Evolutionary conservation across 805 yeast species (phyloP).

Genomic region (Yamadazyma akitaensis): DNA sequence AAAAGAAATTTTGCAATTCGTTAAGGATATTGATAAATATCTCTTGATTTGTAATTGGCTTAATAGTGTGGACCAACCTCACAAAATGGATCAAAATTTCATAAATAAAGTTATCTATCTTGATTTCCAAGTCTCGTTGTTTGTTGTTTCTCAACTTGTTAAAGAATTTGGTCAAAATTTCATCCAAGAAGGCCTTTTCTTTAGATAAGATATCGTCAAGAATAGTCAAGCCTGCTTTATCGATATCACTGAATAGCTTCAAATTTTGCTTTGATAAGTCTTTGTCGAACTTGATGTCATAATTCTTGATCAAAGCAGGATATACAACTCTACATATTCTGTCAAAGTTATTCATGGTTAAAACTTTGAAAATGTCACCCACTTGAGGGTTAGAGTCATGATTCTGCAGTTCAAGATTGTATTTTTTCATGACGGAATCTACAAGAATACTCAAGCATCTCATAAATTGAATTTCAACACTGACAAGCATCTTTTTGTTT

Average conservation of each 20-base stretch:
- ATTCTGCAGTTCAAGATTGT: constrained; percentile 23
- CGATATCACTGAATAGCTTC: constrained; percentile 40
- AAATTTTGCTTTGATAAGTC: constrained; percentile 35
- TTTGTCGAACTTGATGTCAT: constrained; percentile 35
- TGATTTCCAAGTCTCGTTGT: constrained; percentile 11
- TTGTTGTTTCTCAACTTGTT: constrained; percentile 10
- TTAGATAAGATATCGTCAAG: constrained; percentile 38
- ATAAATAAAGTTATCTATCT: constrained; percentile 39
- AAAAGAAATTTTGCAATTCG: constrained; percentile 35
- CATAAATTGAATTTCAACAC: constrained; percentile 45
- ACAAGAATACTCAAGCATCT: constrained; percentile 38
- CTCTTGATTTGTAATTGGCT: constrained; percentile 37
- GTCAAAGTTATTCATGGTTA: constrained; percentile 44
- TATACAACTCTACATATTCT: constrained; percentile 28
- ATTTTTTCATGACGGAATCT: constrained; percentile 41
- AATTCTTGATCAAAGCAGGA: constrained; percentile 30
- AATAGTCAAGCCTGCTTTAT: constrained; percentile 36
- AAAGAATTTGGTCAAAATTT: constrained; percentile 25
- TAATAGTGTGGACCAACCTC: constrained; percentile 34
- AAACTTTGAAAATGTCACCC: constrained; percentile 32
- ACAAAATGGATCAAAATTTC: constrained; percentile 40
- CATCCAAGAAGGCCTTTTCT: constrained; percentile 34
- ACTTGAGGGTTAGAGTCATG: constrained; percentile 13
- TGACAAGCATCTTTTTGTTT: constrained; percentile 36
- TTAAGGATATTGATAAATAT: constrained; percentile 35